A percentile compares a stretch with the other conserved stretches of the same genome.
These are phyloP conservation scores for Bruguiera gymnorhiza DNA, from an alignment of 345 rosid genomes.

Conservation along the genomic window DNA sequence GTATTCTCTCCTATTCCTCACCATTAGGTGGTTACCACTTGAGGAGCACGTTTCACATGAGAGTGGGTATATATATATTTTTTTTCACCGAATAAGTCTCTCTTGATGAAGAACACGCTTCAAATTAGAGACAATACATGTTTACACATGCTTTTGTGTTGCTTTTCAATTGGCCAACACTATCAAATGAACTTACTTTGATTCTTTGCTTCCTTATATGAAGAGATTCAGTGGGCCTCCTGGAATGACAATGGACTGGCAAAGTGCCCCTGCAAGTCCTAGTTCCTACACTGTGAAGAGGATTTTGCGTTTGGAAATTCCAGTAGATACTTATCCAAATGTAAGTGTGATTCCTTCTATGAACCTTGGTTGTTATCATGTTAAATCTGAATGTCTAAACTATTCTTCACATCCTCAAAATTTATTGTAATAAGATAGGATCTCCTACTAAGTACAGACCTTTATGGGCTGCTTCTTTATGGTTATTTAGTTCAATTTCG, in stretches of 20 bases:
- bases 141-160: no score
- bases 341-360: conserved; percentile 29
- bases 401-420: not conserved
- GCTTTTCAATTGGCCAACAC: no score
- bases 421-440: not conserved
- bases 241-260: conserved; percentile 98
- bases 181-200: no score
- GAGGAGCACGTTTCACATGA: no score
- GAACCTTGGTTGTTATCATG: conserved; percentile 5
- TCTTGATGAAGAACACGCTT: no score
- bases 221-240: conserved; percentile 77
- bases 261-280: conserved; percentile 90
- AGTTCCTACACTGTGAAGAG: conserved; percentile 78
- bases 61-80: no score
- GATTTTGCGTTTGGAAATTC: conserved; percentile 93
- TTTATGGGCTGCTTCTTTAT: conserved; percentile 10
- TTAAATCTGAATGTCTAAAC: conserved; percentile 1
- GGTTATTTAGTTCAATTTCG: conserved; percentile 76
- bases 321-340: conserved; percentile 79
- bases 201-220: not conserved
- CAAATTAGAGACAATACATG: no score
- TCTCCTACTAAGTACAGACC: conserved; percentile 1
- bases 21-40: no score
- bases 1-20: no score
- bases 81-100: no score